Evolutionary conservation across 257 asterid genomes (phyloP), one percentile per base, ranked within the genome.

Genomic region (Nicotiana knightiana): DNA sequence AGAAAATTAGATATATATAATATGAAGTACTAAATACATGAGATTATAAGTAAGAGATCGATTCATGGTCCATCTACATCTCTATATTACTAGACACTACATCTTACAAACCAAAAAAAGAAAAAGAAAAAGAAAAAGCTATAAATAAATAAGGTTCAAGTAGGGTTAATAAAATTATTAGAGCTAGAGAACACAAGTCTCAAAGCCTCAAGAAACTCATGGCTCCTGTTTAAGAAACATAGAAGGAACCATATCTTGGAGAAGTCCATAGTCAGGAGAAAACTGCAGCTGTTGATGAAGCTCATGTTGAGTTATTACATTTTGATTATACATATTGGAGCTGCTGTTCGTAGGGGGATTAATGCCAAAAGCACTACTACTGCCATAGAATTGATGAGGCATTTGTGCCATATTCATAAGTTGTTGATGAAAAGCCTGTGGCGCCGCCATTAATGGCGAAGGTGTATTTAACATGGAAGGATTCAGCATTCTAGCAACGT

Each of bases 401-500:
- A 79, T 79, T 61, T 79, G 82, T 9, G 76, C 16, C 77, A 81
- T 16, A 58, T 43, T 43, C 51, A 75, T 75, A 66, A 86, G 82
- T 35, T 90, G 90, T 67, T 86, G 93, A 43, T 89, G 88, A 81
- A 88, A 89, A 58, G 66, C 64, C 0, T 82, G 86, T 3, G 82
- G 84, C n/a, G 67, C 76, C 17, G 67, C 79, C 13, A 67, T 66
- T 10, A 57, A 16, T 2, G 82, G 73, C 43, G 84, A 63, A 6
- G 83, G 86, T 18, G 87, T 90, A 1, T 87, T 64, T 28, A 92
- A 84, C 91, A 93, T 85, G 4, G 89, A 76, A n/a, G 91, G 85
- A 63, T 90, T 87, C 67, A 92, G 87, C 89, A 94, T 85, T 67
- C 92, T 93, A 37, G 91, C 92, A 37, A 93, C 84, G 63, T 84